Evolutionary conservation across 2,329 filamentous ascomycete species (phyloP).

Genomic region (Pestalotiopsis sp.): DNA sequence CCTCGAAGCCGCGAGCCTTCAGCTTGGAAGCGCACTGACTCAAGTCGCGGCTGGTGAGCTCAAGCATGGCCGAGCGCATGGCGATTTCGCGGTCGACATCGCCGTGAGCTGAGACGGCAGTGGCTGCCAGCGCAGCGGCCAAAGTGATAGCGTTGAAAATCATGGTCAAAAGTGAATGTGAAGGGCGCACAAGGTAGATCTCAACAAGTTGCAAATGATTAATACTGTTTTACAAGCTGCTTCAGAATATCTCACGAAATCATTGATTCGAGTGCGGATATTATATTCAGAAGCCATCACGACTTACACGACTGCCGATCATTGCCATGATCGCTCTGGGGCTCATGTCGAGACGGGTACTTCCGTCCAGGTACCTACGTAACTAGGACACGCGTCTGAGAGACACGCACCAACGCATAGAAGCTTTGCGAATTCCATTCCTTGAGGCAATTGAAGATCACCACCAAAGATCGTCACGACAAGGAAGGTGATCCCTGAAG

Average conservation of each 20-base stretch:
- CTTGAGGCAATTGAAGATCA: background rate
- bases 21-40: constrained; percentile 49
- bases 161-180: background rate
- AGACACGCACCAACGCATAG: background rate
- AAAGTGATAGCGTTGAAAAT: constrained; percentile 2
- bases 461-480: background rate
- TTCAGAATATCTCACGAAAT: background rate
- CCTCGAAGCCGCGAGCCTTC: constrained; percentile 47
- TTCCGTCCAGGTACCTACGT: background rate
- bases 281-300: background rate
- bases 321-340: background rate
- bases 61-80: constrained; percentile 10
- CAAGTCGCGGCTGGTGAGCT: constrained; percentile 32
- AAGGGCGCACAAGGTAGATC: background rate
- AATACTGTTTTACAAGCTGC: background rate
- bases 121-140: background rate
- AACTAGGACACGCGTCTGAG: background rate
- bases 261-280: background rate
- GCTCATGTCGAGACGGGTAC: background rate
- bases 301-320: background rate
- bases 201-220: background rate
- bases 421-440: background rate
- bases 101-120: constrained; percentile 6
- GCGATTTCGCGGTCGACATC: constrained; percentile 8
- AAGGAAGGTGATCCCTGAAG: background rate